Base-by-base conservation (phyloP, 768 basidiomycete genomes). In the Macrolepiota dolichaula region DNA sequence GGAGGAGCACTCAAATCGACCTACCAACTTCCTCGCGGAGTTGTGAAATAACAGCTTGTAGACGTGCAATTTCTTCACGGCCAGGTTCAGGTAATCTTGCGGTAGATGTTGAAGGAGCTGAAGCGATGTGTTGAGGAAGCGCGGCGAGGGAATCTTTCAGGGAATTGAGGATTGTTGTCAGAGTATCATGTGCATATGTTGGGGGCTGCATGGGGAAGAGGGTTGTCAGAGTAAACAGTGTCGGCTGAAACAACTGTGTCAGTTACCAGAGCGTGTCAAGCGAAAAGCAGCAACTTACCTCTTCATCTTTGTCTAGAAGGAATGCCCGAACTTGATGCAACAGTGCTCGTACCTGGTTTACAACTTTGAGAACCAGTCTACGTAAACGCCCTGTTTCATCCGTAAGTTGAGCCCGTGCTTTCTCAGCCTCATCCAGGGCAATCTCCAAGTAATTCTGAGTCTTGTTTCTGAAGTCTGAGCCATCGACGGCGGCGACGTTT, bases 371-470 rank as follows among this genome's bases (percentile, higher is more conserved):
- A 3, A 91, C 69, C 27, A 91, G 71, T 32, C 79, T 81, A 57
- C 84, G 83, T 37, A 94, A 77, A 37, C 77, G 75, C 35, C 80
- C 68, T 56, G 88, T 92, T 69, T 94, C 91, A 38, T 86, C 83
- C 32, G 76, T 71, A 19, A 94, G 79, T 47, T 81, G 81, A 24
- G 74, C 74, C 40, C 89, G 77, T 0, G 89, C 84, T 54, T 79
- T 77, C 69, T 94, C 91, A 0, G 91, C 86, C 65, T 93, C 83
- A 51, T 88, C 86, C 36, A 94, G 76, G 5, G 90, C 86, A 32
- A 81, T 72, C 63, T 94, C 91, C 32, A 87, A 67, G 66, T 83
- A 81, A 11, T 79, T 79, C 54, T 80, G 78, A 1, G 84, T 82
- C 68, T 77, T 84, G 17, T 81, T 81, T 11, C 80, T 63, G 32